Evolutionary conservation across 257 asterid genomes (phyloP).

Genomic region (Jacaranda copaia): DNA sequence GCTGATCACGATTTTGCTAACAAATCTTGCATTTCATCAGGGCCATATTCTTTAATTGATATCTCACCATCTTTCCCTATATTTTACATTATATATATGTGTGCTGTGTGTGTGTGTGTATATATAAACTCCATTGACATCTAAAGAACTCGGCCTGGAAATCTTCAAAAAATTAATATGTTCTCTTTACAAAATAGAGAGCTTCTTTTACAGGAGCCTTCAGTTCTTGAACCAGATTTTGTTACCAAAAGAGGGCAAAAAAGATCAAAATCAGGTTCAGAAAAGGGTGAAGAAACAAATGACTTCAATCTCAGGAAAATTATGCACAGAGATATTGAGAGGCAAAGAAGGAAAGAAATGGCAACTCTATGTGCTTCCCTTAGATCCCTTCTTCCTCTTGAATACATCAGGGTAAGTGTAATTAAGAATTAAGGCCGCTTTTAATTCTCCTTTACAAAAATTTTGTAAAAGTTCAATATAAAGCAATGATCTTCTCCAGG

Average conservation of each 20-base stretch:
- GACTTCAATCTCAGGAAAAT: conserved; percentile 37
- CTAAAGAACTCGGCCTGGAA: neutral
- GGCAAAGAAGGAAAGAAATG: conserved; percentile 74
- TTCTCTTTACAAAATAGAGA: neutral
- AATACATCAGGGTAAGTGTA: conserved; percentile 53
- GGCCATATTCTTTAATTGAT: too few species aligned
- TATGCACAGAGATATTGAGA: conserved; percentile 60
- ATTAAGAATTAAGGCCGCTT: too few species aligned
- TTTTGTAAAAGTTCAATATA: too few species aligned
- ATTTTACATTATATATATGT: neutral
- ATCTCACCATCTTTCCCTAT: neutral
- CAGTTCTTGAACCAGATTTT: too few species aligned
- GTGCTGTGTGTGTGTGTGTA: too few species aligned
- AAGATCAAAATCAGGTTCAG: neutral
- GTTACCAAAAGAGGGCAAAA: conserved; percentile 31
- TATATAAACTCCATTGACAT: neutral
- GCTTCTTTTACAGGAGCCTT: too few species aligned
- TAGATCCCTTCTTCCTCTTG: conserved; percentile 55
- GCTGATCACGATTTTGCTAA: neutral
- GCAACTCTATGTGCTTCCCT: conserved; percentile 57
- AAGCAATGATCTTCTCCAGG: too few species aligned
- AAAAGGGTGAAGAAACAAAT: conserved; percentile 18
- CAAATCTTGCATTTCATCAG: neutral
- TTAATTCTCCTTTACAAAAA: too few species aligned
- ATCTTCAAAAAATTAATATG: neutral